These are phyloP conservation scores for Hypoxylon sp. DNA, from an alignment of 2,329 filamentous ascomycete genomes.

Conservation along the genomic window DNA sequence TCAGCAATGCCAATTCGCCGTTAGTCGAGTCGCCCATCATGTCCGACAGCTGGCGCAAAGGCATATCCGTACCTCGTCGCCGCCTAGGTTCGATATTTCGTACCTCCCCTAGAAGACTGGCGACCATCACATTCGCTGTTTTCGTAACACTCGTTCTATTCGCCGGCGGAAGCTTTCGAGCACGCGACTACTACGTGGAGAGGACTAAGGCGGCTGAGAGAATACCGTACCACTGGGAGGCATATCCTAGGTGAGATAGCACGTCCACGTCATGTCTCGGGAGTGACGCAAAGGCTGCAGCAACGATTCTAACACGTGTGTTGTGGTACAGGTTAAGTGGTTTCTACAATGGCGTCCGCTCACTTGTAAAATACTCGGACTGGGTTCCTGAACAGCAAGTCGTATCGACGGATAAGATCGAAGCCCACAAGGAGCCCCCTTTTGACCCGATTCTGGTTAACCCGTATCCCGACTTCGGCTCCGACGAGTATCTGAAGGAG, in stretches of 20 bases:
- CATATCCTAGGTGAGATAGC: constrained; percentile 39
- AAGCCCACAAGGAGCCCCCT: constrained; percentile 36
- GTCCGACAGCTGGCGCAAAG: constrained; percentile 33
- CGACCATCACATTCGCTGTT: constrained; percentile 30
- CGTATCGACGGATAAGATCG: constrained; percentile 29
- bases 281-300: not conserved
- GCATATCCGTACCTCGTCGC: constrained; percentile 24
- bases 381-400: constrained; percentile 43
- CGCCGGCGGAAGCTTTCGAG: constrained; percentile 32
- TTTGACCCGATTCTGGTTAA: constrained; percentile 41
- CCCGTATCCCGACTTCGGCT: constrained; percentile 42
- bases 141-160: constrained; percentile 36
- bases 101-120: constrained; percentile 38
- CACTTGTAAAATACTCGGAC: constrained; percentile 41
- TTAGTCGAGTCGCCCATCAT: constrained; percentile 30
- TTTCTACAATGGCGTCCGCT: constrained; percentile 42
- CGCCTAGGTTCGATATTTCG: constrained; percentile 34
- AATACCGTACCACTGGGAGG: constrained; percentile 41
- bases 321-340: constrained; percentile 35
- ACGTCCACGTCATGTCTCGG: constrained; percentile 1
- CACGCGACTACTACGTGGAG: constrained; percentile 28
- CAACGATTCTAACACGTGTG: constrained; percentile 16
- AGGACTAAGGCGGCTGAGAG: constrained; percentile 21
- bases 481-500: constrained; percentile 40
- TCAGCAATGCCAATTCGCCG: constrained; percentile 32